A percentile compares a stretch with the other conserved stretches of the same genome.
These are phyloP conservation scores for Melampsora occidentalis DNA, from an alignment of 1,284 basidiomycete species.

Conservation along the genomic window DNA sequence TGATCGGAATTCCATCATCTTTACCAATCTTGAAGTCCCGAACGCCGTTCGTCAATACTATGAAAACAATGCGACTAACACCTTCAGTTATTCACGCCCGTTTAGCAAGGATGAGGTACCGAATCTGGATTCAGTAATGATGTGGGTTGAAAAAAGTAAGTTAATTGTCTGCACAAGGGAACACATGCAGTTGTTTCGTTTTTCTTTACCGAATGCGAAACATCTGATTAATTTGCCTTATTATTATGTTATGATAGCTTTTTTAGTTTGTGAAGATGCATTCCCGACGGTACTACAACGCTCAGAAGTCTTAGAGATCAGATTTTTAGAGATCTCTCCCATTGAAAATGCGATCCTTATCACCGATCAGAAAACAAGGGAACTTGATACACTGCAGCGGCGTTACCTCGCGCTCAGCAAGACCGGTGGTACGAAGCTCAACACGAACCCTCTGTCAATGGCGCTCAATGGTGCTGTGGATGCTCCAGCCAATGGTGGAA, in stretches of 20 bases:
- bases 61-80: constrained; percentile 64
- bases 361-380: constrained; percentile 71
- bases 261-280: constrained; percentile 64
- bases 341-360: constrained; percentile 78
- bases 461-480: constrained; percentile 83
- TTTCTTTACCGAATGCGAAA: neutral
- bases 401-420: constrained; percentile 75
- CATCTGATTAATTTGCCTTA: neutral
- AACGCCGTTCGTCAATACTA: constrained; percentile 77
- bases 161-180: constrained; percentile 62
- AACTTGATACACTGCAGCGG: constrained; percentile 67
- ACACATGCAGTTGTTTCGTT: constrained; percentile 51
- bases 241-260: constrained; percentile 19
- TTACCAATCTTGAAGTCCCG: constrained; percentile 80
- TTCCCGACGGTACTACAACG: constrained; percentile 89
- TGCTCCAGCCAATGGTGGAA: constrained; percentile 70
- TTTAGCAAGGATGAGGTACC: constrained; percentile 63
- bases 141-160: constrained; percentile 59
- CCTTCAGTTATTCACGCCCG: constrained; percentile 66
- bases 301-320: constrained; percentile 77
- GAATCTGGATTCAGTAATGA: constrained; percentile 45
- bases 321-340: constrained; percentile 77
- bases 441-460: constrained; percentile 82
- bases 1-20: constrained; percentile 71
- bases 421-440: constrained; percentile 64